These are phyloP conservation scores for Abrus pulchellus DNA, from an alignment of 306 rosid genomes.

Conservation along the genomic window DNA sequence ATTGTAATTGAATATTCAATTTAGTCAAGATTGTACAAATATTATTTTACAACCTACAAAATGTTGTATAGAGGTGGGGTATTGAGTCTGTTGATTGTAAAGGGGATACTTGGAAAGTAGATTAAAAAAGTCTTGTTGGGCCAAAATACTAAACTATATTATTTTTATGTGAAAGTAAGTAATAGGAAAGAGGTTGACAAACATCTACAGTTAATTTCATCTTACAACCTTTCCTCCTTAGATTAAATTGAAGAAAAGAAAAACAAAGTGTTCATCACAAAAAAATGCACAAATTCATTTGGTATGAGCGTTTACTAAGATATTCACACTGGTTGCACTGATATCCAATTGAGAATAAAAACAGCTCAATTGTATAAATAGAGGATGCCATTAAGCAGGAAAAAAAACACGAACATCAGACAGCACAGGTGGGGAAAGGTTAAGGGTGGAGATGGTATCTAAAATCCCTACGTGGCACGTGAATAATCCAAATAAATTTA, in stretches of 20 bases:
- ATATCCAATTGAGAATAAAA: constrained; percentile 9
- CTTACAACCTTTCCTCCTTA: constrained; percentile 19
- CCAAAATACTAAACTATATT: constrained; percentile 17
- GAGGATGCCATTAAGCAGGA: constrained; percentile 9
- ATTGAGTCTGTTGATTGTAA: constrained; percentile 22
- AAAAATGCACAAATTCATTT: constrained; percentile 8
- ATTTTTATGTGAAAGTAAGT: constrained; percentile 8
- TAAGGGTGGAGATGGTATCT: constrained; percentile 21
- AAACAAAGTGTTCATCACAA: background rate
- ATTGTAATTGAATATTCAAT: background rate
- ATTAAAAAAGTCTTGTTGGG: background rate
- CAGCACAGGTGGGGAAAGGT: constrained; percentile 17
- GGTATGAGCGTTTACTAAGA: constrained; percentile 22
- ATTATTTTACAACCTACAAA: constrained; percentile 3
- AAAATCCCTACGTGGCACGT: background rate
- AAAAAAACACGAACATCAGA: constrained; percentile 8
- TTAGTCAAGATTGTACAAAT: constrained; percentile 10
- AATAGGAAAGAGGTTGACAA: background rate
- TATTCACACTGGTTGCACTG: background rate
- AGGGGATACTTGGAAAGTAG: background rate
- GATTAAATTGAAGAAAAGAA: constrained; percentile 21
- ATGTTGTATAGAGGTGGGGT: constrained; percentile 9
- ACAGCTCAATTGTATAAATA: constrained; percentile 1
- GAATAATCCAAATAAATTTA: constrained; percentile 26
- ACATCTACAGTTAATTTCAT: constrained; percentile 18